Evolutionary conservation across 1,139 yeast species (phyloP), one percentile per base, ranked within the genome.

Genomic region (Taphrina flavorubra): DNA sequence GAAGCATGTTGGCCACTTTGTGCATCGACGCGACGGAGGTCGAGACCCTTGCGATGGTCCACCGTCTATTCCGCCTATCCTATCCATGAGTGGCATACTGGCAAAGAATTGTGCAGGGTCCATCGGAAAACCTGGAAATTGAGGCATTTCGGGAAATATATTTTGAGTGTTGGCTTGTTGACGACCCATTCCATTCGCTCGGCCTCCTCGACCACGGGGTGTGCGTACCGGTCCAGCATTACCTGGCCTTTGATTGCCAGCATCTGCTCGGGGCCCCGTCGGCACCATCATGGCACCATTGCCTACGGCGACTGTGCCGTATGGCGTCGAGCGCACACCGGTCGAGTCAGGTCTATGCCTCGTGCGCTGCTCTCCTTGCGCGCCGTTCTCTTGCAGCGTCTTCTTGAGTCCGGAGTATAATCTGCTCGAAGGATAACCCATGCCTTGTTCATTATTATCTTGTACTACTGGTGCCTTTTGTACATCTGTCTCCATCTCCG

Each of bases 101-200:
- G 61, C 67, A 37, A 63, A 63, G 56, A 63, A 63, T 40, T 62
- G 51, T n/a, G 67, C 44, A 6, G 67, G 67, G 11, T 39, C 51
- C 60, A 55, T 63, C 0, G 67, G 67, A n/a, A 63, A 63, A 13
- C 61, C 67, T n/a, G 58, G 61, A 18, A 53, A 31, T 18, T 42
- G 55, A 16, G 67, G 67, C 67, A 55, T 55, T 40, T 42, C 59
- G 6, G 67, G 67, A 34, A 58, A 18, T 3, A 13, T 40, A 16
- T 42, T 58, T 11, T n/a, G 42, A 34, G 40, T 36, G 14, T 31
- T 34, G 16, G 14, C 34, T 10, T 31, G 25, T 5, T 53, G 58
- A 36, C 58, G 58, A 53, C 42, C 58, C 40, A 18, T 13, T 1
- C 53, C 62, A 25, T 58, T 58, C 14, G 60, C n/a, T 18, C 18